Evolutionary conservation across 495 filamentous ascomycete genomes (phyloP).

Genomic region (Penicillium cosmopolitanum): DNA sequence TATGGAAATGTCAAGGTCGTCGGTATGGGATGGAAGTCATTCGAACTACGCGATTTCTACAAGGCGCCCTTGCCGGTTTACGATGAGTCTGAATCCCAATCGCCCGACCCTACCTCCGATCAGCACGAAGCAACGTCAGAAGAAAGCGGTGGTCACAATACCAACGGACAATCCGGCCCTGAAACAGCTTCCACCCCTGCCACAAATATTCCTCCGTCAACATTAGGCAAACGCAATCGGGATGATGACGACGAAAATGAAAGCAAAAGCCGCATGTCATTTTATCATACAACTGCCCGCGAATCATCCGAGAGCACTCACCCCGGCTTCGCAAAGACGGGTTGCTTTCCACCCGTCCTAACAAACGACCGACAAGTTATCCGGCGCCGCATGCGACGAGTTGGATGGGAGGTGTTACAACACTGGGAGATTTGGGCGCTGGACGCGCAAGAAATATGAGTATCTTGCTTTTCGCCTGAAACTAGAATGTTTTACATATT

Average conservation of each 20-base stretch:
- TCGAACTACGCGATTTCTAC: conserved; percentile 42
- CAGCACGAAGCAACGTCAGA: neutral
- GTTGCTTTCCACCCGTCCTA: conserved; percentile 8
- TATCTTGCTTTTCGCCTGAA: neutral
- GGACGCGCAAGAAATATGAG: conserved; percentile 46
- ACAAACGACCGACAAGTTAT: conserved; percentile 28
- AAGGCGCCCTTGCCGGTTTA: conserved; percentile 22
- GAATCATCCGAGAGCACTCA: neutral
- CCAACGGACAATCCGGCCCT: neutral
- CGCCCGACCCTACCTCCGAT: conserved; percentile 10
- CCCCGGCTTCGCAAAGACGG: neutral
- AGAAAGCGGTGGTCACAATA: neutral
- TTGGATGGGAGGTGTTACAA: conserved; percentile 47
- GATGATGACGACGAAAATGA: conserved; percentile 25
- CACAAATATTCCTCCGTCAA: conserved; percentile 18
- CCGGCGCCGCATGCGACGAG: conserved; percentile 37
- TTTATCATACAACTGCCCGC: neutral
- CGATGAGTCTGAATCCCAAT: conserved; percentile 17
- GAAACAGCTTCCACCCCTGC: neutral
- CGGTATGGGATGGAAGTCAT: conserved; percentile 46
- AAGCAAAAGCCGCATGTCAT: neutral
- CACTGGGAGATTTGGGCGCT: conserved; percentile 50
- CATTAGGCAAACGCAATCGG: conserved; percentile 34
- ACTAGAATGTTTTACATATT: neutral
- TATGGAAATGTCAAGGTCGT: conserved; percentile 41